Evolutionary conservation across 345 rosid species (phyloP).

Genomic region (Melastoma malabathricum): DNA sequence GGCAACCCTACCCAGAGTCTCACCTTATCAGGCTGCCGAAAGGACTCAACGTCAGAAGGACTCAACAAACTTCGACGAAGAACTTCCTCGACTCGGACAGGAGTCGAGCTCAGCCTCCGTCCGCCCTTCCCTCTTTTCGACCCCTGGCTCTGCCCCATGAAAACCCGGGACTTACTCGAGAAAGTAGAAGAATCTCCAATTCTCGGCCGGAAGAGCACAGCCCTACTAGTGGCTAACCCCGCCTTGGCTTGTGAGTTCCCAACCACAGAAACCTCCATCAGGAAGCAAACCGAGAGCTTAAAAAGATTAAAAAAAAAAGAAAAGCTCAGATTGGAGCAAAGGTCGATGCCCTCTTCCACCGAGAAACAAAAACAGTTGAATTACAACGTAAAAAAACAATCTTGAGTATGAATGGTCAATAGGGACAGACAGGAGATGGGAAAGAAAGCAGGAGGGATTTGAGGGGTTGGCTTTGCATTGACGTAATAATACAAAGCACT

Average conservation of each 20-base stretch:
- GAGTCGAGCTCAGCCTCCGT: slow-evolving; percentile 23
- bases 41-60: neutral
- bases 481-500: too few species aligned
- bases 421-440: too few species aligned
- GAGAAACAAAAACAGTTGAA: too few species aligned
- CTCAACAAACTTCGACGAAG: slow-evolving; percentile 10
- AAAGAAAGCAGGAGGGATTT: too few species aligned
- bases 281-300: neutral
- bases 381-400: too few species aligned
- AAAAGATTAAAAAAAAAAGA: too few species aligned
- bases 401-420: too few species aligned
- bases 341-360: too few species aligned
- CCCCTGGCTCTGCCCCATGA: slow-evolving; percentile 17
- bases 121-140: slow-evolving; percentile 12
- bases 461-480: too few species aligned
- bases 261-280: slow-evolving; percentile 59
- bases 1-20: slow-evolving; percentile 79
- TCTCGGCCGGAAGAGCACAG: slow-evolving; percentile 13
- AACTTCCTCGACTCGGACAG: slow-evolving; percentile 33
- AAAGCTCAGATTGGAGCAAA: too few species aligned
- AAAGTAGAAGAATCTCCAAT: slow-evolving; percentile 3
- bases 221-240: slow-evolving; percentile 25
- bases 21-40: slow-evolving; percentile 38
- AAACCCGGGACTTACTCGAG: slow-evolving; percentile 15
- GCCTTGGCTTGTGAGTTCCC: slow-evolving; percentile 36